These are phyloP conservation scores for Mycena rosella DNA, from an alignment of 768 basidiomycete species.

Conservation along the genomic window DNA sequence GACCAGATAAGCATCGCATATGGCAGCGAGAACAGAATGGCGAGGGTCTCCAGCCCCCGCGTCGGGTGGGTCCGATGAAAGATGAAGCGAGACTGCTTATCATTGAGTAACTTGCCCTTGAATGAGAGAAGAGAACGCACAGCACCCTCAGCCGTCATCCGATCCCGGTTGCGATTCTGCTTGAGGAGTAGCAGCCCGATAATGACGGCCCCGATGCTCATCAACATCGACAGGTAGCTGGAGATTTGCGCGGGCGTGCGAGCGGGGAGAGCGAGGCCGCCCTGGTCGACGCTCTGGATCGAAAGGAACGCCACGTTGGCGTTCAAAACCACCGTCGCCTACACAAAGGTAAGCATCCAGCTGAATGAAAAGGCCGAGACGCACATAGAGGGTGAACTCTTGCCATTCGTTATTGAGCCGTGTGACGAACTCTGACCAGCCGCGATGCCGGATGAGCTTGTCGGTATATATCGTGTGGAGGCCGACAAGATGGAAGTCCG, in stretches of 20 bases:
- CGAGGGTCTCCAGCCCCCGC: constrained; percentile 63
- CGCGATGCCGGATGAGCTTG: constrained; percentile 51
- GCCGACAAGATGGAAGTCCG: constrained; percentile 58
- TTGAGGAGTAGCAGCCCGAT: constrained; percentile 61
- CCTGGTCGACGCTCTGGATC: constrained; percentile 57
- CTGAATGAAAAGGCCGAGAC: constrained; percentile 26
- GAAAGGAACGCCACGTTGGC: constrained; percentile 74
- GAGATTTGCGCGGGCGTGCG: constrained; percentile 60
- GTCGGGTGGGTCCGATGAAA: constrained; percentile 35
- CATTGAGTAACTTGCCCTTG: background rate
- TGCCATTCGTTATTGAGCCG: constrained; percentile 64
- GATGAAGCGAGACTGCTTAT: background rate
- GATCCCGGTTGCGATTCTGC: constrained; percentile 55
- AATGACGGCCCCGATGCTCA: constrained; percentile 63
- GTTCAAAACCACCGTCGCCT: constrained; percentile 70
- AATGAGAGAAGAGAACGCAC: constrained; percentile 44
- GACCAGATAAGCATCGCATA: constrained; percentile 72
- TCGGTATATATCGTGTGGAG: constrained; percentile 67
- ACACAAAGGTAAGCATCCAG: background rate
- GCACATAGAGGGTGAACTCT: constrained; percentile 67
- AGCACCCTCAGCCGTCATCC: constrained; percentile 51
- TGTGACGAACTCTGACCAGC: constrained; percentile 60
- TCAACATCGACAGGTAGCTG: constrained; percentile 63
- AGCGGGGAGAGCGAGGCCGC: constrained; percentile 6
- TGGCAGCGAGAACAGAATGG: constrained; percentile 67